Evolutionary conservation across 2,329 filamentous ascomycete genomes (phyloP).

Genomic region (Xylaria sp.): DNA sequence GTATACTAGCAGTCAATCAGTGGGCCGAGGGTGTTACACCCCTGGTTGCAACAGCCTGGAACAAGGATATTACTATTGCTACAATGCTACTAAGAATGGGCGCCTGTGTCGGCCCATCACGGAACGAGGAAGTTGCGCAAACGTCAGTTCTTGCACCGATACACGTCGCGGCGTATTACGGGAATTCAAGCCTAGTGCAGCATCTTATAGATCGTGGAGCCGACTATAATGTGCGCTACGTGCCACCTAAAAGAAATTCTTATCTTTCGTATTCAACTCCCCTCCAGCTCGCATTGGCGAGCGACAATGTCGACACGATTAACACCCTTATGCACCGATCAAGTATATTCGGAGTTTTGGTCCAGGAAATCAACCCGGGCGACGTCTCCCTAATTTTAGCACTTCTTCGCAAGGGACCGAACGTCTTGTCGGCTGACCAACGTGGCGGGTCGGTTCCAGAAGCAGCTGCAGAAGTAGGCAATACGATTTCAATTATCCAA

Average conservation of each 20-base stretch:
- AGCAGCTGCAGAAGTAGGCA: background rate
- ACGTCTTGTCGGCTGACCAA: background rate
- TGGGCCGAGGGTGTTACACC: background rate
- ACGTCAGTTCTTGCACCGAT: background rate
- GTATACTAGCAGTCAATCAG: background rate
- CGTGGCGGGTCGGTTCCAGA: background rate
- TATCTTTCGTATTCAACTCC: background rate
- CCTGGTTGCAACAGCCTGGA: conserved; percentile 26
- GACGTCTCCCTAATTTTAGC: background rate
- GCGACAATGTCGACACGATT: background rate
- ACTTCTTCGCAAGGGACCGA: background rate
- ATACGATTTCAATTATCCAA: background rate
- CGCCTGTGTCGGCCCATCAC: background rate
- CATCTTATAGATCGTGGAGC: background rate
- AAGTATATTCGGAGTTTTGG: background rate
- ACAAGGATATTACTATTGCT: conserved; percentile 11
- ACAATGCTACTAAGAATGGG: background rate
- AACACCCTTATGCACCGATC: background rate
- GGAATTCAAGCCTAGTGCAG: conserved; percentile 9
- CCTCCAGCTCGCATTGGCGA: conserved; percentile 5
- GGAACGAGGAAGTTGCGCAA: background rate
- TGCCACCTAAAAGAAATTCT: too few relatives aligned
- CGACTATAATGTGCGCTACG: conserved; percentile 17
- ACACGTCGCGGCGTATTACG: conserved; percentile 21
- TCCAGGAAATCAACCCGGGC: background rate